Conservation (phyloP, 306 rosid genomes). For the Carpinus viminea region DNA sequence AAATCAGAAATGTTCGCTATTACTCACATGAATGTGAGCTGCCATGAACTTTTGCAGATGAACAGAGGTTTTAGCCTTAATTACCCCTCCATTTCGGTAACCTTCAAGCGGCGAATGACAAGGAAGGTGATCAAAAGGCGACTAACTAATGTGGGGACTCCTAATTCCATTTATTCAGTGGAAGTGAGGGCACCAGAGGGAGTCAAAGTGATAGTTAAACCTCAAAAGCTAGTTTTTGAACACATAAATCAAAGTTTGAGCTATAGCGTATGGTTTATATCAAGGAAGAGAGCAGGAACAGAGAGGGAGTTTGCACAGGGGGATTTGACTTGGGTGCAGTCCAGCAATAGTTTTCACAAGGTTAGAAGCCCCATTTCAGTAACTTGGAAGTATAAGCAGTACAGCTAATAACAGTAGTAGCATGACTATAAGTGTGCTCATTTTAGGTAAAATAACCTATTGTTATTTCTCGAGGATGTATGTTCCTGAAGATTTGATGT, state of each 20-base stretch:
- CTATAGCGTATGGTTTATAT: conserved; percentile 59
- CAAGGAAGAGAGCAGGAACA: conserved; percentile 51
- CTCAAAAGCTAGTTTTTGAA: conserved; percentile 49
- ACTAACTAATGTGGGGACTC: conserved; percentile 71
- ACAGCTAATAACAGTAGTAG: not conserved
- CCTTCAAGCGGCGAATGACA: conserved; percentile 49
- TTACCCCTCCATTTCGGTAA: conserved; percentile 75
- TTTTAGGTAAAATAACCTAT: conserved; percentile 4
- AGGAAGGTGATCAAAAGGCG: conserved; percentile 52
- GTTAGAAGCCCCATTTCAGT: conserved; percentile 90
- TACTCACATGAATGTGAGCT: conserved; percentile 78
- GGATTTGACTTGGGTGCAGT: conserved; percentile 69
- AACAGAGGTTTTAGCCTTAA: conserved; percentile 79
- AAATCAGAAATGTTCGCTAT: conserved; percentile 58
- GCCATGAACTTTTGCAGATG: conserved; percentile 47
- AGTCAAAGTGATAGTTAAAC: conserved; percentile 70
- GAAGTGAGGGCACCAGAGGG: conserved; percentile 68
- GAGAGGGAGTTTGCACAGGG: conserved; percentile 53
- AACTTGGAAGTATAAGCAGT: conserved; percentile 58
- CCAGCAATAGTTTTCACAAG: conserved; percentile 44
- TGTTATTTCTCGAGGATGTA: conserved; percentile 39
- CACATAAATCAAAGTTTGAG: conserved; percentile 53
- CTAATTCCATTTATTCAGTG: conserved; percentile 69
- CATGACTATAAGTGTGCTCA: conserved; percentile 9
- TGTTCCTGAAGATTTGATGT: conserved; percentile 28